Evolutionary conservation across 371 early-diverging fungal species (phyloP), one percentile per base, ranked within the genome.

Genomic region (Mucor saturninus): DNA sequence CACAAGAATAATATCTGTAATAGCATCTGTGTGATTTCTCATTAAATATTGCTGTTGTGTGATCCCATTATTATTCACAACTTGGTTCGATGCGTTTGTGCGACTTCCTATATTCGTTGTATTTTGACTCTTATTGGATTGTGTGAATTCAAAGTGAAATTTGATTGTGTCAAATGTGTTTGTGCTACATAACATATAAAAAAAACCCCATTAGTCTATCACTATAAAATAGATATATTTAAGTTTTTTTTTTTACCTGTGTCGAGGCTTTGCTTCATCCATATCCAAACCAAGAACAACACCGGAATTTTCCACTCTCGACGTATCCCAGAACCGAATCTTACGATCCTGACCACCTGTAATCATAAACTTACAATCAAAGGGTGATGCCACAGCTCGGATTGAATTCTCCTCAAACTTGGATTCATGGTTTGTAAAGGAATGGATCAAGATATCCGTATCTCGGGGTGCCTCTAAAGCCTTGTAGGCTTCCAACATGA

Each of bases 271-370:
- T 7, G 75, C 57, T 37, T 88, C 89, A 28, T 83, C 85, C 0
- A 76, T 59, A 14, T 91, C 92, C 15, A 84, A 68, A 0, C 93
- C 92, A 30, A 85, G 81, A 14, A 95, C 78, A 3, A 93, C 81
- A 64, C 83, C 82, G 3, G 93, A 93, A 42, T 88, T 78, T 31
- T 93, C 92, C 15, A 90, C 70, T 10, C 79, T 72, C 2, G 73
- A 70, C 9, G 80, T 77, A 66, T 94, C 90, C 93, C 95, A 94
- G 62, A 88, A 92, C 30, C 95, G 75, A 15, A 97, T 80, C 71
- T 90, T 90, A 28, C 91, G 83, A 72, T 95, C 97, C 0, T 89
- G 83, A 2, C 95, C 95, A 9, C 84, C 93, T 0, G 93, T 88
- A 37, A 95, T 72, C 75, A 96, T 82, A 62, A 84, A 90, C 11